Percentiles rank a stretch among this genome's conserved stretches.
Evolutionary conservation across 768 basidiomycete species (phyloP).

Genomic region (Mycena polygramma): DNA sequence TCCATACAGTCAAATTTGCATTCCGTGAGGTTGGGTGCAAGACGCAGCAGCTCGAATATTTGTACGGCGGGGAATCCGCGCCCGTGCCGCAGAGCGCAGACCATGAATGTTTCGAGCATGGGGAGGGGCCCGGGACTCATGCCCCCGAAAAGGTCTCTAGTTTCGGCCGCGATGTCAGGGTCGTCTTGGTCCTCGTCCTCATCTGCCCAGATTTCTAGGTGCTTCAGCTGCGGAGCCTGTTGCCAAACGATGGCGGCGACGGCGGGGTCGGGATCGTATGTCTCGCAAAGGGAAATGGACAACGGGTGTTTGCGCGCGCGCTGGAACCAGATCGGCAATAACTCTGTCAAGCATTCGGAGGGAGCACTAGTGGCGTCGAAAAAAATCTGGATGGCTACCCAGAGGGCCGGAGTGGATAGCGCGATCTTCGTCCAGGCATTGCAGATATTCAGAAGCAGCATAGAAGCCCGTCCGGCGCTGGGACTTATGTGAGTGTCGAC

Average conservation of each 20-base stretch:
- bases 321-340: background rate
- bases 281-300: background rate
- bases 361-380: background rate
- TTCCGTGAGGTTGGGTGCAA: background rate
- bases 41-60: background rate
- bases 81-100: background rate
- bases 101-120: background rate
- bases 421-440: background rate
- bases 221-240: background rate
- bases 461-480: background rate
- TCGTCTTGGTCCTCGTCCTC: background rate
- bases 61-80: background rate
- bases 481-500: background rate
- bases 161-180: background rate
- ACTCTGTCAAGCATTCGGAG: background rate
- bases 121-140: background rate
- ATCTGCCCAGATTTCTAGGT: background rate
- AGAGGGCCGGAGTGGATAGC: background rate
- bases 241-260: background rate
- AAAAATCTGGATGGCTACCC: background rate
- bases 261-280: background rate
- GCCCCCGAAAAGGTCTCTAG: background rate
- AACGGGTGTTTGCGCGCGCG: background rate
- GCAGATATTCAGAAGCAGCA: conserved; percentile 6
- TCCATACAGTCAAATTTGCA: background rate